Evolutionary conservation across 306 rosid genomes (phyloP).

Genomic region (Hippophae gyantsensis): DNA sequence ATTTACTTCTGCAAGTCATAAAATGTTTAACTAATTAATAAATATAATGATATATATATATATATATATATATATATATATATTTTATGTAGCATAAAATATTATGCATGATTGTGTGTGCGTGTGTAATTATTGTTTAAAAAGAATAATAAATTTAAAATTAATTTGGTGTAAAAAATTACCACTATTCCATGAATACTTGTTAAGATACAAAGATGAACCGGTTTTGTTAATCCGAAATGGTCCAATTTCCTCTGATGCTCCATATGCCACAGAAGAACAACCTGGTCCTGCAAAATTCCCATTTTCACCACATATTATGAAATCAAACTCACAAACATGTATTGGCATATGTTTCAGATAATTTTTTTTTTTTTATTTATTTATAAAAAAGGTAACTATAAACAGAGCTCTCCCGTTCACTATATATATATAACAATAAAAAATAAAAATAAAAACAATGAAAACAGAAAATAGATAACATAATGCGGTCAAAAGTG

Average conservation of each 20-base stretch:
- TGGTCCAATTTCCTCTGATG: slow-evolving; percentile 92
- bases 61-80: too few species aligned
- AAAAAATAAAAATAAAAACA: too few species aligned
- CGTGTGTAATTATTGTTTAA: not conserved
- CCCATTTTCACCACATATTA: not conserved
- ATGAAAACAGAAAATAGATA: too few species aligned
- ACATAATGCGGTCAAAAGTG: too few species aligned
- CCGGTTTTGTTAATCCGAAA: slow-evolving; percentile 54
- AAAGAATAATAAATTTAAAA: not conserved
- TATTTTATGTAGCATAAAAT: too few species aligned
- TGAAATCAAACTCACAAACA: too few species aligned
- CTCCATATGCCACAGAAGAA: slow-evolving; percentile 82
- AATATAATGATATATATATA: not conserved
- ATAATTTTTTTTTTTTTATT: too few species aligned
- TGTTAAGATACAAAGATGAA: slow-evolving; percentile 55
- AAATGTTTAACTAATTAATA: not conserved
- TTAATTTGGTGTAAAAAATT: not conserved
- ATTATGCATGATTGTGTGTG: too few species aligned
- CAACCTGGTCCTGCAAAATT: slow-evolving; percentile 71
- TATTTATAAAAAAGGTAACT: too few species aligned
- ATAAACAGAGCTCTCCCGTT: too few species aligned
- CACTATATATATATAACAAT: too few species aligned
- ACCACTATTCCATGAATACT: slow-evolving; percentile 75
- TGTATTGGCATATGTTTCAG: too few species aligned
- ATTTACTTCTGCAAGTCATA: slow-evolving; percentile 52